Percentiles rank a stretch among this genome's conserved stretches.
Evolutionary conservation across 2,329 filamentous ascomycete genomes (phyloP).

Genomic region (Colletotrichum coccodes): DNA sequence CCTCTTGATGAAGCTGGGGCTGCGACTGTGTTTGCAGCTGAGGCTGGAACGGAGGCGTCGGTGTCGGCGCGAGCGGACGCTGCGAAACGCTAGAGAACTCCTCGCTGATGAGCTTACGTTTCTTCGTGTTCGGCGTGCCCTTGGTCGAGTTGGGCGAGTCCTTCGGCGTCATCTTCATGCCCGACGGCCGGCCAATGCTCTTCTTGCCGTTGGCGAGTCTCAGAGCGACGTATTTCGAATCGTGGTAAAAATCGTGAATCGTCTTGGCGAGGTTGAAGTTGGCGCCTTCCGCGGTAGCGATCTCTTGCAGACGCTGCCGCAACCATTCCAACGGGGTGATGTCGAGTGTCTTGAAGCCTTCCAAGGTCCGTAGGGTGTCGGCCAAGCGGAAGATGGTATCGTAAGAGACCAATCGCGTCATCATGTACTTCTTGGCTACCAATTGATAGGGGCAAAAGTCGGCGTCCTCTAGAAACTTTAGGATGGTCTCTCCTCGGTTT

Average conservation of each 20-base stretch:
- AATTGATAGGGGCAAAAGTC: slow-evolving; percentile 67
- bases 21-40: not conserved
- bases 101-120: slow-evolving; percentile 42
- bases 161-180: slow-evolving; percentile 49
- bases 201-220: slow-evolving; percentile 64
- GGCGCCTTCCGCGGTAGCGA: slow-evolving; percentile 52
- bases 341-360: slow-evolving; percentile 60
- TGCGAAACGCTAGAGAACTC: slow-evolving; percentile 6
- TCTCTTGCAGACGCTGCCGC: slow-evolving; percentile 64
- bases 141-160: slow-evolving; percentile 34
- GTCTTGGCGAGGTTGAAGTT: slow-evolving; percentile 62
- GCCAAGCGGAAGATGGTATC: slow-evolving; percentile 67
- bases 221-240: slow-evolving; percentile 59
- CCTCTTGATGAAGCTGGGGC: not conserved
- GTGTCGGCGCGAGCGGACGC: slow-evolving; percentile 16
- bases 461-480: slow-evolving; percentile 61
- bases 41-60: not conserved
- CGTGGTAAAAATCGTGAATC: slow-evolving; percentile 66
- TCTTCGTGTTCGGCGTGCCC: slow-evolving; percentile 39
- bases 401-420: slow-evolving; percentile 57
- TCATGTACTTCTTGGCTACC: slow-evolving; percentile 62
- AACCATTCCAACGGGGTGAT: slow-evolving; percentile 66
- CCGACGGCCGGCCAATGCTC: slow-evolving; percentile 66
- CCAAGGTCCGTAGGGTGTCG: slow-evolving; percentile 63
- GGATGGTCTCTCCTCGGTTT: slow-evolving; percentile 63